Evolutionary conservation across 352 stramenopile genomes (phyloP).

Genomic region (Stramenopiles sp.): DNA sequence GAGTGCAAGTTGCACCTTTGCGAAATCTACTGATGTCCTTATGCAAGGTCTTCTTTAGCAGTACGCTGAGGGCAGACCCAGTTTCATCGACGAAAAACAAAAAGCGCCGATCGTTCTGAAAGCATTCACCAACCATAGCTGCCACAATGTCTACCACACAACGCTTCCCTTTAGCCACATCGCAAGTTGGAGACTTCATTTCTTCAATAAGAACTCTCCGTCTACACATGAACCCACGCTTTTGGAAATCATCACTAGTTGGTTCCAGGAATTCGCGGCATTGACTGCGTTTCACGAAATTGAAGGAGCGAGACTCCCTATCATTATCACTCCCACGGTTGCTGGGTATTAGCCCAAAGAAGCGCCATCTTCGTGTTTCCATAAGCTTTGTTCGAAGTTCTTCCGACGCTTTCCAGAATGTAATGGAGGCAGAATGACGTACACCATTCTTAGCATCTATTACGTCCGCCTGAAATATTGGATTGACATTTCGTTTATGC

Average conservation of each 20-base stretch:
- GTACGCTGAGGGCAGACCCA: not conserved
- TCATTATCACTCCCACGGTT: not conserved
- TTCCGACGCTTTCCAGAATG: not conserved
- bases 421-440: not conserved
- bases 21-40: not conserved
- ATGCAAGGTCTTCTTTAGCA: not conserved
- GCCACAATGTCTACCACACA: not conserved
- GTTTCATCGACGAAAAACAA: slow-evolving; percentile 12
- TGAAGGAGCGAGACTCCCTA: not conserved
- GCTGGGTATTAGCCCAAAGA: not conserved
- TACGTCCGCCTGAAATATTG: not conserved
- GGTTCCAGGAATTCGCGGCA: not conserved
- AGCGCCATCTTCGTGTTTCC: not conserved
- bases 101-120: not conserved
- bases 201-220: not conserved
- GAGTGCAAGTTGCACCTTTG: not conserved
- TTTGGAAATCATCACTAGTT: not conserved
- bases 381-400: not conserved
- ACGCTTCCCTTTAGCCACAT: not conserved
- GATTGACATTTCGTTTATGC: not conserved
- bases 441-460: not conserved
- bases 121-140: slow-evolving; percentile 5
- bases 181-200: not conserved
- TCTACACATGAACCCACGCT: not conserved
- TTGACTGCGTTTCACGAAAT: not conserved